Evolutionary conservation across 768 basidiomycete genomes (phyloP), one percentile per base, ranked within the genome.

Genomic region (Xerocomellus chrysenteron): DNA sequence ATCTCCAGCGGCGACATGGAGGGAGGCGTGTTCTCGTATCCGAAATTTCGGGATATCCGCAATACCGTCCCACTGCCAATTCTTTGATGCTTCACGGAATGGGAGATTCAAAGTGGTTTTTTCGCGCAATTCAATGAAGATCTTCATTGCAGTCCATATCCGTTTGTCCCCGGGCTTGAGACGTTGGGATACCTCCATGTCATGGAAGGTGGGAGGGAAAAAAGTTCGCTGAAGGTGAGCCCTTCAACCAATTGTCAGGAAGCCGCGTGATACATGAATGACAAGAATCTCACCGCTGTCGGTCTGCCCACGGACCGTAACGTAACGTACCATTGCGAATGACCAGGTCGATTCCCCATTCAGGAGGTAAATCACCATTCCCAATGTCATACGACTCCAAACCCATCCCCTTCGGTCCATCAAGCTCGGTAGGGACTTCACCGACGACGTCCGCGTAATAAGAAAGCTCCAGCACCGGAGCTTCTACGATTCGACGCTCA

Each of bases 221-320:
- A 98, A 95, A 0, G 81, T 75, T 39, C 77, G 80, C 68, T 97
- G 95, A 21, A 98, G 73, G 55, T 90, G 83, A 14, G 78, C 82
- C 45, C 93, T 90, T 64, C 8, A 12, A 57, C 35, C 30, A 16
- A 24, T 32, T 43, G 24, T 61, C 36, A 36, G 35, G 30, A 57
- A 32, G 56, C 44, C 58, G 4, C 55, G 47, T 37, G 24, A 30
- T 21, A 12, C 46, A 2, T 26, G 33, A 40, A 42, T 16, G 13
- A 32, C 39, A 24, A 13, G 50, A 21, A 56, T 48, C 74, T 63
- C 66, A 87, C 91, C 94, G 79, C 72, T 97, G 96, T 26, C 95
- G 81, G 73, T 98, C 96, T 24, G 94, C 89, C 96, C 96, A 98
- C 4, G 96, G 96, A 5, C 96, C 96, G 68, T 98, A 98, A 19